These are phyloP conservation scores for Hericium coralloides DNA, from an alignment of 768 basidiomycete species.

Conservation along the genomic window DNA sequence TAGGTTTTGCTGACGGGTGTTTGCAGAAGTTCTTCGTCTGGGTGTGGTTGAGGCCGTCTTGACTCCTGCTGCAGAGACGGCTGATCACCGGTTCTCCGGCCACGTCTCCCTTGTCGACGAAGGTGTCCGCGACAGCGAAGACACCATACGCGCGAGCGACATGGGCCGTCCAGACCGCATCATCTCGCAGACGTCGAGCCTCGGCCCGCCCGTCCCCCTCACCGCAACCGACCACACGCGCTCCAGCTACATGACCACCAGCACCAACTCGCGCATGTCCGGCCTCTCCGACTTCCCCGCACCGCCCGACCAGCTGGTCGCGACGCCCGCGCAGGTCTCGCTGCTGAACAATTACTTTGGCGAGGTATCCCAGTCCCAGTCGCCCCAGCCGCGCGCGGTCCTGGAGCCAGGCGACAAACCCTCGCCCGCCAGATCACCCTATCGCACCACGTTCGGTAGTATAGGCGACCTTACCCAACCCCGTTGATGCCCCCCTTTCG, in stretches of 20 bases:
- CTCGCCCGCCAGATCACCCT: neutral
- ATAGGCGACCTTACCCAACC: neutral
- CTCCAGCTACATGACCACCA: conserved; percentile 53
- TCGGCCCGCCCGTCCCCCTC: conserved; percentile 17
- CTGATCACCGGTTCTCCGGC: conserved; percentile 28
- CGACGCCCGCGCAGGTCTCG: conserved; percentile 2
- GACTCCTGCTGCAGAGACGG: conserved; percentile 38
- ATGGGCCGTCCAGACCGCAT: conserved; percentile 4
- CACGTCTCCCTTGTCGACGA: conserved; percentile 16
- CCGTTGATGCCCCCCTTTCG: neutral
- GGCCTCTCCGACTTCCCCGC: conserved; percentile 64
- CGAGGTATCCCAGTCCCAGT: neutral
- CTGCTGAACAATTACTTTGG: conserved; percentile 7
- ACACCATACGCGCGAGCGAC: conserved; percentile 3
- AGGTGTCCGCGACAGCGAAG: conserved; percentile 2
- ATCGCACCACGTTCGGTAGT: too few species aligned
- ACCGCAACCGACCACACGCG: conserved; percentile 25
- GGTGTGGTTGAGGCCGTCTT: conserved; percentile 40
- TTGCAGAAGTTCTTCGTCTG: conserved; percentile 38
- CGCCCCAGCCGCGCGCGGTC: neutral
- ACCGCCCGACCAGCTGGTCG: conserved; percentile 35
- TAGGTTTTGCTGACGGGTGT: neutral
- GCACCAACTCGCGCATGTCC: conserved; percentile 59
- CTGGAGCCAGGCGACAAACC: neutral
- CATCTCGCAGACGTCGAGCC: conserved; percentile 14